Evolutionary conservation across 495 filamentous ascomycete species (phyloP).

Genomic region (Sporormia fimetaria): DNA sequence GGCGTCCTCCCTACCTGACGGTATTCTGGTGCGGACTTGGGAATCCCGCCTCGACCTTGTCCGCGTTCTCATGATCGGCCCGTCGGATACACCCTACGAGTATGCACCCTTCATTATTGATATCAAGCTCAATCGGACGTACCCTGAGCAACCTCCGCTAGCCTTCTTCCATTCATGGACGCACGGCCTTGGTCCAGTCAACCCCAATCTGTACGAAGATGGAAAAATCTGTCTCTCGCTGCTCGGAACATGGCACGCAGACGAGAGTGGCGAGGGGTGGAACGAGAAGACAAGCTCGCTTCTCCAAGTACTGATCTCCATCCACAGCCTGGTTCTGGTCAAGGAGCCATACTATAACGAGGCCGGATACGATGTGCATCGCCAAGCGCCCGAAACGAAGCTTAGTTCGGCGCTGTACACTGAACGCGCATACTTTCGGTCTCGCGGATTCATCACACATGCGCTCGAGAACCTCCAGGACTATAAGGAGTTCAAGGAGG

Average conservation of each 20-base stretch:
- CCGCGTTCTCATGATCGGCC: conserved; percentile 48
- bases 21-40: conserved; percentile 49
- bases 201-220: conserved; percentile 54
- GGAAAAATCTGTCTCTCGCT: conserved; percentile 51
- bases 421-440: conserved; percentile 45
- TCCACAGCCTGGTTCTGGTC: conserved; percentile 50
- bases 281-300: conserved; percentile 40
- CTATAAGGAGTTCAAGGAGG: conserved; percentile 37
- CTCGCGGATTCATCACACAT: conserved; percentile 43
- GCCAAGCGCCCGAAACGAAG: conserved; percentile 34
- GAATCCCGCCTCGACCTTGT: conserved; percentile 47
- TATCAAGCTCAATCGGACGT: conserved; percentile 38
- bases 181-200: conserved; percentile 40
- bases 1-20: conserved; percentile 41
- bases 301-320: conserved; percentile 48
- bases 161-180: conserved; percentile 50
- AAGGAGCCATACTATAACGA: conserved; percentile 54
- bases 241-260: conserved; percentile 48
- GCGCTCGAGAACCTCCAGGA: conserved; percentile 36
- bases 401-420: conserved; percentile 43
- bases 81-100: conserved; percentile 50
- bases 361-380: conserved; percentile 44
- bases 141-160: conserved; percentile 40
- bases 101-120: conserved; percentile 51
- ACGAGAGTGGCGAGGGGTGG: conserved; percentile 44